Conservation (phyloP, 345 rosid species). For the Sonneratia caseolaris region DNA sequence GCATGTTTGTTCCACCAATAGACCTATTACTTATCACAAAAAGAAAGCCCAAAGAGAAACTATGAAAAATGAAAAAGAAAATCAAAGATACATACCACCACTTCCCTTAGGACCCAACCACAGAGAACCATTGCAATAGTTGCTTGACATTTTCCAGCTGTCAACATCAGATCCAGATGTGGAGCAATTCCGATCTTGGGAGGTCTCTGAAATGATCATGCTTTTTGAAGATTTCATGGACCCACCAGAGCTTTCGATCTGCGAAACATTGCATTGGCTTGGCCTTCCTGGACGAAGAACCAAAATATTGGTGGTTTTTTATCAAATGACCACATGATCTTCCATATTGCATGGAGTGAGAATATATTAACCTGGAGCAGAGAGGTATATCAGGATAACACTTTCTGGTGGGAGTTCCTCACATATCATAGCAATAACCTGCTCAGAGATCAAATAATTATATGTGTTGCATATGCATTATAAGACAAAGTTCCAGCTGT, state of each 20-base stretch:
- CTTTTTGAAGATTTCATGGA: conserved; percentile 51
- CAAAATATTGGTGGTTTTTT: background rate
- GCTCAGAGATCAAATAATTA: conserved; percentile 12
- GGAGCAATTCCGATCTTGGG: conserved; percentile 38
- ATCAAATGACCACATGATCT: conserved; percentile 9
- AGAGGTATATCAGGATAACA: conserved; percentile 65
- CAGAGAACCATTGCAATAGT: conserved; percentile 36
- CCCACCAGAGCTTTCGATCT: conserved; percentile 41
- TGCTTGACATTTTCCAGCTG: conserved; percentile 35
- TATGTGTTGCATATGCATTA: background rate
- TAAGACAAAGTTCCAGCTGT: background rate
- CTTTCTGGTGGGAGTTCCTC: conserved; percentile 87
- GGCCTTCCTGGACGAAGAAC: conserved; percentile 45
- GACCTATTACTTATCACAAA: background rate
- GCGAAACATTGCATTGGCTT: conserved; percentile 26
- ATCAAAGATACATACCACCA: conserved; percentile 42
- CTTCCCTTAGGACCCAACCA: conserved; percentile 75
- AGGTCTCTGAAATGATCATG: conserved; percentile 37
- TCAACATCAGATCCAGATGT: conserved; percentile 39
- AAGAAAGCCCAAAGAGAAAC: too few species aligned
- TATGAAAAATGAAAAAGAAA: background rate
- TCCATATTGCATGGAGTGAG: background rate
- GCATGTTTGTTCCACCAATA: background rate
- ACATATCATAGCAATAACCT: conserved; percentile 86
- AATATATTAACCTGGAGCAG: conserved; percentile 64